Conservation (phyloP, 129 eudicot genomes). For the sunflower (Helianthus annuus) region DNA sequence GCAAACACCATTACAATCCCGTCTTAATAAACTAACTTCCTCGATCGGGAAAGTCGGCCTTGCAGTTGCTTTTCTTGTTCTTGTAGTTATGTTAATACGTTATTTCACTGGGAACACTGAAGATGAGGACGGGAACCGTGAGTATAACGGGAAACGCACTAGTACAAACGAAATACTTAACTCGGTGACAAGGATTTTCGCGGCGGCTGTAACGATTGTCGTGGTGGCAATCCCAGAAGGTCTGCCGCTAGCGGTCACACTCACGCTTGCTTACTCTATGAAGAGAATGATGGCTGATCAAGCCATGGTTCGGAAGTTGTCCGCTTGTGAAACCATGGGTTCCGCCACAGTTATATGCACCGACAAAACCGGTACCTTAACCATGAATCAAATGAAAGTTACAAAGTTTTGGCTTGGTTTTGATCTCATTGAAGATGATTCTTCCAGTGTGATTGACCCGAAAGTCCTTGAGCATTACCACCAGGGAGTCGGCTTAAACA, state of each 20-base stretch:
- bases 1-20: constrained; percentile 68
- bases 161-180: constrained; percentile 42
- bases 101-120: constrained; percentile 73
- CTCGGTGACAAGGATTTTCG: constrained; percentile 56
- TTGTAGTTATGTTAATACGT: constrained; percentile 55
- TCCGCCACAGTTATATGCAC: constrained; percentile 83
- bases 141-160: constrained; percentile 41
- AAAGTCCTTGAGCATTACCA: constrained; percentile 43
- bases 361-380: constrained; percentile 75
- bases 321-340: constrained; percentile 94
- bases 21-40: constrained; percentile 63
- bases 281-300: constrained; percentile 88
- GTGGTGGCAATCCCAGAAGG: constrained; percentile 91
- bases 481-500: constrained; percentile 78
- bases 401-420: constrained; percentile 67
- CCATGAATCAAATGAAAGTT: constrained; percentile 80
- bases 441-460: constrained; percentile 20
- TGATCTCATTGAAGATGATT: constrained; percentile 40
- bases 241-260: constrained; percentile 79
- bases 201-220: constrained; percentile 70
- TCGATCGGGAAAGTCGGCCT: constrained; percentile 79
- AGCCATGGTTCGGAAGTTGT: constrained; percentile 82
- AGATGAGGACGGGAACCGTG: constrained; percentile 42
- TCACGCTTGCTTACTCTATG: constrained; percentile 83
- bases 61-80: constrained; percentile 64